A percentile compares a stretch with the other conserved stretches of the same genome.
phyloP scores from a whole-genome alignment of 768 basidiomycete species.

The Suillus occidentalis region DNA sequence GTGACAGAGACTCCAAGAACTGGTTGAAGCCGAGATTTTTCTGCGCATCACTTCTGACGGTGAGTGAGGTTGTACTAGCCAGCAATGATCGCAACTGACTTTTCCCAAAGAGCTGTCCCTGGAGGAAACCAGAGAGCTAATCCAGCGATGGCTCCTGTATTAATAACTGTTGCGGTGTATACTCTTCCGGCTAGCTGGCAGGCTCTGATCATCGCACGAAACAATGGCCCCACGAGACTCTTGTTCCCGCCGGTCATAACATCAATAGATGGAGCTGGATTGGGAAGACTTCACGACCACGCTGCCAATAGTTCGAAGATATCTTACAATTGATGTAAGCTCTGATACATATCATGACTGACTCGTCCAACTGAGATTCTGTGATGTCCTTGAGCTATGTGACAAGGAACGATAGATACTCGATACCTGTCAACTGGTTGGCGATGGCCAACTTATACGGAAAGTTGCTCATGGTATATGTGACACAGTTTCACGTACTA shows the following conservation, averaged over 20 bases:
- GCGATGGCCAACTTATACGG: not conserved
- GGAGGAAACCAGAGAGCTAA: slow-evolving; percentile 1
- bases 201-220: not conserved
- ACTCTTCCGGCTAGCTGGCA: not conserved
- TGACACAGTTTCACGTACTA: not conserved
- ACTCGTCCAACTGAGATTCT: not conserved
- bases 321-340: not conserved
- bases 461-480: not conserved
- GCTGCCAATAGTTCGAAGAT: not conserved
- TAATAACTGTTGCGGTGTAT: not conserved
- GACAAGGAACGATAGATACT: not conserved
- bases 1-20: not conserved
- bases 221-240: not conserved
- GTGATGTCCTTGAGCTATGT: not conserved
- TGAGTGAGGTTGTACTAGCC: not conserved
- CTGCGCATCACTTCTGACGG: not conserved
- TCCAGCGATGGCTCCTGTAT: not conserved
- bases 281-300: not conserved
- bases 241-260: not conserved
- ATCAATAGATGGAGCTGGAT: not conserved
- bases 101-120: not conserved
- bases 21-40: not conserved
- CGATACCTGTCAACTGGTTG: not conserved
- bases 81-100: not conserved
- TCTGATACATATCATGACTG: not conserved